Base-by-base conservation (phyloP, 75 land plant genomes). In the Chamaecyparis obtusa region DNA sequence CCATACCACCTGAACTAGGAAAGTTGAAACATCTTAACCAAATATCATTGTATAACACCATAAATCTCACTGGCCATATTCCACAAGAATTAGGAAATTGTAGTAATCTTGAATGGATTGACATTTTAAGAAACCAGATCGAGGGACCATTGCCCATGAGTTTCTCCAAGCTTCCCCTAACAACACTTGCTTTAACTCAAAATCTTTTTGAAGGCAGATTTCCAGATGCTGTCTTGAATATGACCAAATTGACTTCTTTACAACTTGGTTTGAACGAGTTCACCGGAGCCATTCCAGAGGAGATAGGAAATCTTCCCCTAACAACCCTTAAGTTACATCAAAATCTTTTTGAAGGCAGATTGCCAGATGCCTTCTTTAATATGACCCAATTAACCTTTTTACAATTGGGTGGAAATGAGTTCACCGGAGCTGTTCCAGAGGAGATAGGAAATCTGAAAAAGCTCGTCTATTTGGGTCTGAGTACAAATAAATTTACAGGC, bases 31-130 rank as follows among this genome's bases (percentile, higher is more conserved):
- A 76, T 60, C 39, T 71, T 37, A 36, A 75, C 92, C 24, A 91
- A 92, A 36, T 91, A 94, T 7, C 95, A 94, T 72, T 95, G 92
- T 90, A 87, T 95, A 64, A 89, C 95, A 21, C 87, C 91, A 85
- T 91, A 92, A 87, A 77, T 57, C n/a, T 89, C 93, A 83, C 90
- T 89, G 85, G 85, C 17, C 85, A 86, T 51, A 92, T 95, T 78
- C 97, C 97, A 32, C 83, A 87, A 14, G 89, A 90, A 84, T 44
- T 95, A 71, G 97, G 97, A 0, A 90, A 88, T 43, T 95, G 95
- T 33, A 85, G 88, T 19, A 32, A 24, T 13, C 93, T 95, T 9
- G 90, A 90, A 46, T 86, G 97, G 85, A 74, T 95, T 11, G 87
- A 95, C 69, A 72, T 95, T 33, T 95, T 93, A 24, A 64, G 35